Base-by-base conservation (phyloP, 306 rosid genomes). In the Aeschynomene evenia region DNA sequence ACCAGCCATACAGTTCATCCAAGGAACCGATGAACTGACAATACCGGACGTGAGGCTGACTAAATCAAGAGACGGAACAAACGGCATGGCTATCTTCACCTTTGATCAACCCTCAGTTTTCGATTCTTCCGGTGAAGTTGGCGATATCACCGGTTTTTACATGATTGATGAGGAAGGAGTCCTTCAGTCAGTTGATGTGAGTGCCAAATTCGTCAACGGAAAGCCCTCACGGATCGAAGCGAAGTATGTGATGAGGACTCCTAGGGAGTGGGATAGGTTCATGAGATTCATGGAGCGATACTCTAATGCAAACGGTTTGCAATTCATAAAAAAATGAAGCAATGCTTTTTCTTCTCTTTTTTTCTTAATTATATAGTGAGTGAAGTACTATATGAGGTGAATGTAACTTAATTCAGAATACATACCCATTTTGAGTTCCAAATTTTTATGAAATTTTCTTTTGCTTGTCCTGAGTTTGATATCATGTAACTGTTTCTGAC, bases 101-200 rank as follows among this genome's bases (percentile, higher is more conserved):
- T 94, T 94, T 78, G 97, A 91, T 4, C 87, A 94, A 57, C 99
- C 99, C 16, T 94, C 97, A 5, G 99, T 94, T 58, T 94, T 94
- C 21, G 99, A 94, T 74, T 84, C 99, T 19, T 94, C 99, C 1
- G 87, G 89, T 49, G 99, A 94, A 78, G 89, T 94, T 19, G 99
- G 99, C 13, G 99, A 94, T 24, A 94, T 94, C 24, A 94, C 97
- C 5, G 99, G 99, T 7, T 91, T 94, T 23, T 94, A 74, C 86
- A 94, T 94, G 99, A 91, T 94, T 71, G 99, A 94, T 39, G 99
- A 94, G 77, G 99, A 94, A 84, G 99, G 99, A 2, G 88, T 88
- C 59, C 75, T 94, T 82, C 91, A 85, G 63, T 94, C 99, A 0
- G 97, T 91, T 75, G 99, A 94, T 81, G 99, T 94, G 62, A 86